These are phyloP conservation scores for Trichoderma hamatum DNA, from an alignment of 2,329 filamentous ascomycete genomes.

Conservation along the genomic window DNA sequence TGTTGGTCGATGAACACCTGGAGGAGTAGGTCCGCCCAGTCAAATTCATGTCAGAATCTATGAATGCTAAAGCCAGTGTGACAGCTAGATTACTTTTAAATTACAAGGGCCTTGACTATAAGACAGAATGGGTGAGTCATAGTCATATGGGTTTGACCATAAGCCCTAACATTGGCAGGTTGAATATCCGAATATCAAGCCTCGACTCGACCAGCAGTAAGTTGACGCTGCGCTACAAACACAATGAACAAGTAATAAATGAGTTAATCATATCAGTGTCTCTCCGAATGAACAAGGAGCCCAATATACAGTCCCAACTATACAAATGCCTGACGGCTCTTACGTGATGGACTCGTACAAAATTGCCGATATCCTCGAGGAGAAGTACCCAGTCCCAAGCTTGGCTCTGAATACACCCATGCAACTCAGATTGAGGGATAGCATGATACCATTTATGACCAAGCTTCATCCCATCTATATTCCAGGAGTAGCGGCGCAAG, in stretches of 20 bases:
- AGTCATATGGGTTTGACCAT: neutral
- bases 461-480: neutral
- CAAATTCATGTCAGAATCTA: neutral
- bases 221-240: neutral
- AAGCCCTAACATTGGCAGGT: neutral
- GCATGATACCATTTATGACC: neutral
- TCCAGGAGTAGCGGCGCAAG: neutral
- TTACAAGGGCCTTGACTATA: constrained; percentile 10
- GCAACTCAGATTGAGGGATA: neutral
- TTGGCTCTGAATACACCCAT: neutral
- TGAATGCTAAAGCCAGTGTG: neutral
- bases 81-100: constrained; percentile 8
- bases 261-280: neutral
- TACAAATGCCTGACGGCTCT: constrained; percentile 8
- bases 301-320: neutral
- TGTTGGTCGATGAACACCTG: constrained; percentile 22
- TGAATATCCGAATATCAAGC: constrained; percentile 13
- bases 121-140: constrained; percentile 18
- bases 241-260: neutral
- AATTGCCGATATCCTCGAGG: constrained; percentile 7
- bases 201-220: constrained; percentile 11
- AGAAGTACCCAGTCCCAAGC: constrained; percentile 4
- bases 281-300: neutral
- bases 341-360: constrained; percentile 22
- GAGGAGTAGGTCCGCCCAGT: neutral